A percentile compares a stretch with the other conserved stretches of the same genome.
Evolutionary conservation across 2,329 filamentous ascomycete species (phyloP).

Genomic region (Pseudogymnoascus sp.): DNA sequence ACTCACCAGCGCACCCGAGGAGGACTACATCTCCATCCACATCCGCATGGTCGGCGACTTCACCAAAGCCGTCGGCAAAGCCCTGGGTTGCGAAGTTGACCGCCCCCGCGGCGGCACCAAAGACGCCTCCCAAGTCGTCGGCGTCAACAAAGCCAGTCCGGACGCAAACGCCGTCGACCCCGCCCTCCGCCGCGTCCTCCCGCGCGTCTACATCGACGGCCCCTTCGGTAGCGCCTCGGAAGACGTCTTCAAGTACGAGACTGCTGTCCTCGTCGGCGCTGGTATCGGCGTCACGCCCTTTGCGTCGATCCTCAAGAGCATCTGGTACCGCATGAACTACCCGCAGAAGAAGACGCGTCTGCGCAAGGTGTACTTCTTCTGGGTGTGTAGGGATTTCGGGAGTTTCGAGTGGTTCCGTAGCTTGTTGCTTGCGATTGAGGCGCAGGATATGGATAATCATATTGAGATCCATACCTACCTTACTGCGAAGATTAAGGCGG

Average conservation of each 20-base stretch:
- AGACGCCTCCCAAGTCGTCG: conserved; percentile 58
- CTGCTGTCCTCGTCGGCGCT: conserved; percentile 69
- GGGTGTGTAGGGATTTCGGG: conserved; percentile 81
- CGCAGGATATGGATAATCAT: conserved; percentile 72
- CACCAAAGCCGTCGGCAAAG: conserved; percentile 59
- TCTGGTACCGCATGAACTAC: conserved; percentile 91
- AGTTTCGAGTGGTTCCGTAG: conserved; percentile 88
- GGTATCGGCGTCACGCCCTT: conserved; percentile 84
- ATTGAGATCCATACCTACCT: conserved; percentile 89
- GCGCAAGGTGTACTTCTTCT: conserved; percentile 86
- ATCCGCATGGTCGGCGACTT: conserved; percentile 79
- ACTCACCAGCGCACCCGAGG: conserved; percentile 76
- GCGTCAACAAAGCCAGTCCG: conserved; percentile 50
- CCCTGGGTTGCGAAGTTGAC: conserved; percentile 69
- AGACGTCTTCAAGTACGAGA: conserved; percentile 83
- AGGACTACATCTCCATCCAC: conserved; percentile 84
- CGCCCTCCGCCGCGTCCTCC: conserved; percentile 63
- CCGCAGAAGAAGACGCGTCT: conserved; percentile 70
- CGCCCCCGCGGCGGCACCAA: conserved; percentile 42
- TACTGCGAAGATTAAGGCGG: conserved; percentile 76
- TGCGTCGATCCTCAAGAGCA: conserved; percentile 79
- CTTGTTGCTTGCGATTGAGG: conserved; percentile 74
- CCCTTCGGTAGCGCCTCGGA: conserved; percentile 81
- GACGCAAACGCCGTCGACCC: conserved; percentile 52
- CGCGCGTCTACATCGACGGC: conserved; percentile 74